These are phyloP conservation scores for Naegleria gruberi DNA, from an alignment of 208 protist species.

Conservation along the genomic window DNA sequence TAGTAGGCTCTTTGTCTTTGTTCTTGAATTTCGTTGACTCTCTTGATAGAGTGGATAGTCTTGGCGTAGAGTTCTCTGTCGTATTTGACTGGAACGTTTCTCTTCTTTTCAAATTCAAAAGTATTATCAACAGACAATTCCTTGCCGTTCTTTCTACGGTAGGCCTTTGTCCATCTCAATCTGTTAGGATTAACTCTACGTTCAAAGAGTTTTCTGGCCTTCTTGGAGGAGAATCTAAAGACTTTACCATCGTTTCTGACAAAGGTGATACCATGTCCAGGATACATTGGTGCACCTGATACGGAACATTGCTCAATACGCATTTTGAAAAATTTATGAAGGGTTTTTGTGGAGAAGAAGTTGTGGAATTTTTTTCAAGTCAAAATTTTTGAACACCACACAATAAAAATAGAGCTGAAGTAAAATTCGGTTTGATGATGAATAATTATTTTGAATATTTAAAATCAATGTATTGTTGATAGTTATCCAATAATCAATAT, in stretches of 20 bases:
- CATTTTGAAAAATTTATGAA: conserved; percentile 51
- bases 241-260: conserved; percentile 96
- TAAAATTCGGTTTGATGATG: too few species aligned
- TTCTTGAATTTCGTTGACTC: conserved; percentile 89
- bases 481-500: too few species aligned
- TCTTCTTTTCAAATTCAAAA: conserved; percentile 96
- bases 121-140: conserved; percentile 94
- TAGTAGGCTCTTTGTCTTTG: conserved; percentile 81
- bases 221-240: conserved; percentile 94
- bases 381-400: neutral
- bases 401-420: neutral
- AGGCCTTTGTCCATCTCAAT: conserved; percentile 98
- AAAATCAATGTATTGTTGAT: too few species aligned
- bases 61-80: conserved; percentile 90
- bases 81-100: conserved; percentile 96
- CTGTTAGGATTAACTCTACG: conserved; percentile 98
- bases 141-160: conserved; percentile 91
- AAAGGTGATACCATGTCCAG: conserved; percentile 96
- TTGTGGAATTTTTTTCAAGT: neutral
- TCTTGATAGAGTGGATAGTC: conserved; percentile 93
- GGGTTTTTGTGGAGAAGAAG: neutral
- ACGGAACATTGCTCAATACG: conserved; percentile 96
- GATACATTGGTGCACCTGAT: conserved; percentile 91
- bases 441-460: too few species aligned
- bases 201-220: conserved; percentile 98